These are phyloP conservation scores for Candida tunisiensis DNA, from an alignment of 1,139 yeast species.

Conservation along the genomic window DNA sequence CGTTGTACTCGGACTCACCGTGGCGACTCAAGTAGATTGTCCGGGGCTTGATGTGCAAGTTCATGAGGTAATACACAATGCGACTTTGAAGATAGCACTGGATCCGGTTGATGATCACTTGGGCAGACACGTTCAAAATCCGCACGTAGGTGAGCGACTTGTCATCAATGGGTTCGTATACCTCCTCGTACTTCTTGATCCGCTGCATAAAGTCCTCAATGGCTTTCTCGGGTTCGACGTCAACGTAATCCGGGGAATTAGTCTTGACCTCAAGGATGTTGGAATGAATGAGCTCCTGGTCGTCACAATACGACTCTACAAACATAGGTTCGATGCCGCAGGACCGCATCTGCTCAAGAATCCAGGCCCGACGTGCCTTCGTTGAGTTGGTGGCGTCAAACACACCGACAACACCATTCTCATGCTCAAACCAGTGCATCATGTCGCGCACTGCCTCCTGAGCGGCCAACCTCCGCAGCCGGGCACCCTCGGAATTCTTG, in stretches of 20 bases:
- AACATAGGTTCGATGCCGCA: slow-evolving; percentile 76
- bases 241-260: slow-evolving; percentile 74
- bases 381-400: slow-evolving; percentile 83
- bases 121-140: slow-evolving; percentile 72
- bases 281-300: slow-evolving; percentile 56
- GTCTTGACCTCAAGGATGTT: slow-evolving; percentile 78
- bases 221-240: slow-evolving; percentile 56
- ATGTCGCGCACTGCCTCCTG: slow-evolving; percentile 62
- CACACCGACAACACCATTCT: slow-evolving; percentile 78
- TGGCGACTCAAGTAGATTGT: slow-evolving; percentile 88
- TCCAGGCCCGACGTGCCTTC: slow-evolving; percentile 46
- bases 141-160: slow-evolving; percentile 66
- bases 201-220: slow-evolving; percentile 55
- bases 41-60: slow-evolving; percentile 82
- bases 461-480: slow-evolving; percentile 53
- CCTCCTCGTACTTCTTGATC: slow-evolving; percentile 54
- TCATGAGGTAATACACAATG: slow-evolving; percentile 91
- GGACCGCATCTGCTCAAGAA: slow-evolving; percentile 44
- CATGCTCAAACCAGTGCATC: slow-evolving; percentile 73
- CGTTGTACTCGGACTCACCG: slow-evolving; percentile 84
- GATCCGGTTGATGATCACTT: slow-evolving; percentile 73
- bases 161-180: slow-evolving; percentile 47
- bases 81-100: slow-evolving; percentile 83
- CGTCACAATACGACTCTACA: slow-evolving; percentile 84
- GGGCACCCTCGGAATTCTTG: slow-evolving; percentile 43